Evolutionary conservation across 129 eudicot genomes (phyloP), one percentile per base, ranked within the genome.

Genomic region (Escallonia herrerae): DNA sequence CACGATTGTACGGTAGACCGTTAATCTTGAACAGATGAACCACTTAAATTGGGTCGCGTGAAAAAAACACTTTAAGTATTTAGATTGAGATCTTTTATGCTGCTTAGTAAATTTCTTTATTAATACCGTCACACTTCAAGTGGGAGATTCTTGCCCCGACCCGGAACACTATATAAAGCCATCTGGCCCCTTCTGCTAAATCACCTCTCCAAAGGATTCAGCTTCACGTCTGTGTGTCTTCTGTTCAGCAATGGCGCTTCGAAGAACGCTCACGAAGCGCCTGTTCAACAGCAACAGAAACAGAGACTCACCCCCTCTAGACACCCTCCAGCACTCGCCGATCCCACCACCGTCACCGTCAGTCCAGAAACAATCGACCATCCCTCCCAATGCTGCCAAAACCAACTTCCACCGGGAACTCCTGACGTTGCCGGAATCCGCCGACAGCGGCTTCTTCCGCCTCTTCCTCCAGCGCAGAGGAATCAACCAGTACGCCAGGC

Each of bases 201-300:
- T 49, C 40, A 7, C 9, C 60, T 56, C 58, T 41, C 22, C 12
- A 70, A 50, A 54, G 56, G 48, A 59, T n/a, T 14, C 47, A 67
- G 38, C 52, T 13, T 40, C 50, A 6, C 60, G 45, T 64, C 14
- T 63, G 1, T 22, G 33, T 22, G 33, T 22, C 33, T 64, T 58
- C 66, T 33, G 10, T 12, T 40, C 74, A 58, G 41, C 72, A 78
- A 87, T 84, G 90, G 86, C 95, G 70, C 87, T 87, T 71, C 75
- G 88, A 2, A 55, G 82, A 74, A 56, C 83, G 22, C 69, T 84
- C 5, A 9, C 84, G 43, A 87, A 76, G 76, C 95, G 90, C 59
- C 66, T 84, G 4, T 71, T 65, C 33, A 56, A 14, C 69, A 50
- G 49, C 33, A 56, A 14, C 69, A 50, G 49, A 64, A 54, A 15